Evolutionary conservation across 2,329 filamentous ascomycete genomes (phyloP), one percentile per base, ranked within the genome.

Genomic region (Xylariaceae sp.): DNA sequence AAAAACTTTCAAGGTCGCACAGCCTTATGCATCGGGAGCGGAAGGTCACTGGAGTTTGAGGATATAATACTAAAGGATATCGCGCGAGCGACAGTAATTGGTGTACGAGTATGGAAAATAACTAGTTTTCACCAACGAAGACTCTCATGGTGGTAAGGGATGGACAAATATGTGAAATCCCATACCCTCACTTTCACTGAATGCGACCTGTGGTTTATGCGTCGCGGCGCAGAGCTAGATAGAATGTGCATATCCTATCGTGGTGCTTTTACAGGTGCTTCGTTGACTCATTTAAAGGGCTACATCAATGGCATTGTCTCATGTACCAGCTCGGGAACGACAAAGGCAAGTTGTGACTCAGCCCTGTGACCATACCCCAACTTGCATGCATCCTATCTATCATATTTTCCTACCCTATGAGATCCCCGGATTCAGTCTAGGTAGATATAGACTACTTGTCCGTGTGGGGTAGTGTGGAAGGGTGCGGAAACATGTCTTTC

Each of bases 281-380:
- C 6, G 10, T 26, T 41, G 41, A 44, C 10, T 40, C 40, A 45
- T 27, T 39, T 32, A 33, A 37, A 51, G 13, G 20, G 15, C 27
- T 23, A 29, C 23, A 43, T 42, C 23, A 20, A 21, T 45, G 23
- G 40, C 39, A 16, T 42, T 13, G 27, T 41, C n/a, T n/a, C n/a
- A n/a, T n/a, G n/a, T n/a, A n/a, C n/a, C n/a, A n/a, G n/a, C n/a
- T n/a, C n/a, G n/a, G n/a, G n/a, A n/a, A n/a, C n/a, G n/a, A n/a
- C n/a, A n/a, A n/a, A n/a, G n/a, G n/a, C n/a, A n/a, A n/a, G n/a
- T n/a, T n/a, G 36, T 55, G 53, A 55, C 46, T 55, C 53, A 51
- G 42, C 42, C 42, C 47, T 55, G 30, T 29, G 20, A 20, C 36
- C 27, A 23, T 35, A 13, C 9, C 24, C 35, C 21, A 40, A n/a